Percentiles rank a stretch among this genome's conserved stretches.
These are phyloP conservation scores for Chalaropsis ovoidea DNA, from an alignment of 2,329 filamentous ascomycete species.

Conservation along the genomic window DNA sequence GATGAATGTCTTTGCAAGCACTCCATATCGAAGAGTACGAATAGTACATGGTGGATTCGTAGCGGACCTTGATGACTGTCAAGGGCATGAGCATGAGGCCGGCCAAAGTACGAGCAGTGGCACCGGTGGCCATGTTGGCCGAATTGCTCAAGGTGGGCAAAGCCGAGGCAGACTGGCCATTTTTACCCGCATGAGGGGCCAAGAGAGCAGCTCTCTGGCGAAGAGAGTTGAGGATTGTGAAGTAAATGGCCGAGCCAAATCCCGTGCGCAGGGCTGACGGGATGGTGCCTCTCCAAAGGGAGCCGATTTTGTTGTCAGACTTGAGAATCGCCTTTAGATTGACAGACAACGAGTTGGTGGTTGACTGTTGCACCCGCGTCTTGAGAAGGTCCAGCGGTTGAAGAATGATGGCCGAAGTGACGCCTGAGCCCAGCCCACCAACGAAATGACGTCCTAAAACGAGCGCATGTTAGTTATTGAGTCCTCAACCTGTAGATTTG, in stretches of 20 bases:
- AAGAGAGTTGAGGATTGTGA: slow-evolving; percentile 74
- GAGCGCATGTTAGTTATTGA: neutral
- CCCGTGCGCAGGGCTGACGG: slow-evolving; percentile 91
- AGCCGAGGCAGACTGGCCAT: slow-evolving; percentile 53
- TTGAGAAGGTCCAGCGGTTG: slow-evolving; percentile 95
- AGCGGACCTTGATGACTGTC: slow-evolving; percentile 92
- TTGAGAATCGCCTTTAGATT: slow-evolving; percentile 48
- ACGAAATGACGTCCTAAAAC: slow-evolving; percentile 68
- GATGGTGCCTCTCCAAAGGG: slow-evolving; percentile 84
- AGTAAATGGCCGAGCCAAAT: slow-evolving; percentile 87
- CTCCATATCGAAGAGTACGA: slow-evolving; percentile 64
- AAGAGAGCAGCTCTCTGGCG: slow-evolving; percentile 35
- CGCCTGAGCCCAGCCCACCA: slow-evolving; percentile 77
- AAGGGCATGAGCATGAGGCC: slow-evolving; percentile 92
- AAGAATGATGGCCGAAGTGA: slow-evolving; percentile 78
- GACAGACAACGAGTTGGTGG: slow-evolving; percentile 54
- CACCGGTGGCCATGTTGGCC: slow-evolving; percentile 77
- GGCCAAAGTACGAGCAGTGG: slow-evolving; percentile 70
- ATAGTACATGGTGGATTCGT: slow-evolving; percentile 76
- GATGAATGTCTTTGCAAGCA: slow-evolving; percentile 64
- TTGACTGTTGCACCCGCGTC: slow-evolving; percentile 86
- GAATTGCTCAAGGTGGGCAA: slow-evolving; percentile 74
- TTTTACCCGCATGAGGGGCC: slow-evolving; percentile 25
- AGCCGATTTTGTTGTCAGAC: slow-evolving; percentile 54
- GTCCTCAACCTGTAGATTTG: neutral